Base-by-base conservation (phyloP, 2,329 filamentous ascomycete species). In the Macrophomina tecta region DNA sequence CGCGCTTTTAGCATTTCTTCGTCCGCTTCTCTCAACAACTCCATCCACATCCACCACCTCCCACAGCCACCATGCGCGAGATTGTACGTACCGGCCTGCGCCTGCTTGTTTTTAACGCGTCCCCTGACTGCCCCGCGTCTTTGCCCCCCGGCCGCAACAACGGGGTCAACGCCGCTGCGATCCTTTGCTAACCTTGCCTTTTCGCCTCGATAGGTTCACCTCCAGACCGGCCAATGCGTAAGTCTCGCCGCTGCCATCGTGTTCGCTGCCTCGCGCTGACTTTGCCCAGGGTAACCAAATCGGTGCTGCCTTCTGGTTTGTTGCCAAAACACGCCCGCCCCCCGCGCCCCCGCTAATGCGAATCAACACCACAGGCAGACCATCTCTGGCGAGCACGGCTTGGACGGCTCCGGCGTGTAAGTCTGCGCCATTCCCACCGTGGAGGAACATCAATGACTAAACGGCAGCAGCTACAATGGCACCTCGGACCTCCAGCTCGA, bases 221-320 rank as follows among this genome's bases (percentile, higher is more conserved):
- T 99, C 78, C 95, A 99, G 87, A 99, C 95, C 88, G 95, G 95
- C 84, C 95, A 99, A 90, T 98, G 95, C 87, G 94, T 97, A 89
- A 85, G 90, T 88, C 66, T 46, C 69, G 65, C 68, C 60, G 52
- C 49, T 38, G 34, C 34, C 40, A 58, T 61, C 63, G 42, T 60
- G 66, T 67, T 55, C 38, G 55, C 53, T 69, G 56, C 67, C 68
- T 61, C 65, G 48, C 32, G 66, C 76, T 79, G 67, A 80, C 72
- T 67, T 65, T 76, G 70, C 66, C 75, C 77, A 97, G 94, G 95
- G 95, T 89, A 99, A 99, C 91, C 95, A 99, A 92, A 97, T 98
- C 77, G 95, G 95, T 94, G 95, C 95, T 87, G 95, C 95, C 85
- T 99, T 99, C 89, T 99, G 95, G 91, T 92, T 84, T 75, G 89